Conservation (phyloP, 139 green algal genomes). For the Zygnema cylindricum region DNA sequence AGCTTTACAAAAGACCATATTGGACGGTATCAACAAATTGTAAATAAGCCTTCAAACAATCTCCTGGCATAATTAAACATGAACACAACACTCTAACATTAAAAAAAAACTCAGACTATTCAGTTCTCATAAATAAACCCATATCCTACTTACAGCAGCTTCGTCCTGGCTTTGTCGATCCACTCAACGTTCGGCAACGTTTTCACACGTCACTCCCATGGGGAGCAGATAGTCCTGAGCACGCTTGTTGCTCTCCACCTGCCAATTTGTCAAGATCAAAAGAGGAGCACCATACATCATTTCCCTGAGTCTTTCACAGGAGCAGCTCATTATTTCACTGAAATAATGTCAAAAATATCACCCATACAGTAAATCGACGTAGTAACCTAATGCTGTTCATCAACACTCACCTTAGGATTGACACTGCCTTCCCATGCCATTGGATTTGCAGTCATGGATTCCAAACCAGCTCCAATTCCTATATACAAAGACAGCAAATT, state of each 20-base stretch:
- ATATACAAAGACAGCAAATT: slow-evolving; percentile 16
- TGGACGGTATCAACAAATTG: too few species aligned
- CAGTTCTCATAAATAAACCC: not conserved
- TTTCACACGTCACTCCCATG: slow-evolving; percentile 99
- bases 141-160: slow-evolving; percentile 62
- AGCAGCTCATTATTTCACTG: not conserved
- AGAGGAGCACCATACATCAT: not conserved
- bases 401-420: slow-evolving; percentile 79
- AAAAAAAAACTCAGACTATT: not conserved
- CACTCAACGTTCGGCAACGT: slow-evolving; percentile 92
- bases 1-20: too few species aligned
- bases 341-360: slow-evolving; percentile 23
- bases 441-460: slow-evolving; percentile 94
- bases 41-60: too few species aligned
- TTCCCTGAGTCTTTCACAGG: not conserved
- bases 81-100: too few species aligned
- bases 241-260: slow-evolving; percentile 66
- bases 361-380: slow-evolving; percentile 3
- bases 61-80: too few species aligned
- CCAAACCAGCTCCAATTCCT: slow-evolving; percentile 87
- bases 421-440: slow-evolving; percentile 96
- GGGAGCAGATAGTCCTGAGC: slow-evolving; percentile 92
- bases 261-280: not conserved
- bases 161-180: slow-evolving; percentile 79
- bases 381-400: not conserved